Evolutionary conservation across 1,284 basidiomycete genomes (phyloP), one percentile per base, ranked within the genome.

Genomic region (Xerocomus minutiporus): DNA sequence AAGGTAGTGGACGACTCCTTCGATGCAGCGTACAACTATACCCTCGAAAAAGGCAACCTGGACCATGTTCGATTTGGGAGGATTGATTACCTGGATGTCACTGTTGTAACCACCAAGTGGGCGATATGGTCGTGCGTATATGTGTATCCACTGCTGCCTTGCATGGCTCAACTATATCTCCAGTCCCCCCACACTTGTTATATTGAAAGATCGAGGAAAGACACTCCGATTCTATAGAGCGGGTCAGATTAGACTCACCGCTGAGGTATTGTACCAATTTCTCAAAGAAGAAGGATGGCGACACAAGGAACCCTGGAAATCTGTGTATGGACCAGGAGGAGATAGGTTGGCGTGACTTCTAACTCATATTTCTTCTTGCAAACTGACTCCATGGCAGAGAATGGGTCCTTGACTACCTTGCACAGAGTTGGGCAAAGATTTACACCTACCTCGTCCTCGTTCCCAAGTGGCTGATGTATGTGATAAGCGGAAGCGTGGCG

Each of bases 81-180:
- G 53, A 83, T 91, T 53, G 87, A 91, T 71, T 91, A 91, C 66
- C 71, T 90, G 58, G 83, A 86, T 56, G 89, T 91, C 56, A 91
- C 89, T 3, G 71, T 75, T 50, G 67, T 91, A 58, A 91, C 88
- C 41, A 90, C 88, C 5, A 88, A 86, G 63, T 91, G 88, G 88
- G 75, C 64, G 39, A 69, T 91, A 48, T 91, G 89, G 89, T 78
- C 80, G 89, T 90, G 64, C 57, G 84, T 71, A 32, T 57, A 50
- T 15, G 13, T 60, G 20, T 32, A 17, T 50, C 25, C 31, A 32
- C 38, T 51, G 8, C 11, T 45, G 42, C 39, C 41, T 32, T 31
- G 48, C 52, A 8, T 60, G 28, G 20, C 41, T 51, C 51, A 51
- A 34, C 17, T 13, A 4, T 48, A 31, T 31, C 39, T 41, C 42